These are phyloP conservation scores for Sphaceloma murrayae DNA, from an alignment of 2,329 filamentous ascomycete genomes.

Conservation along the genomic window DNA sequence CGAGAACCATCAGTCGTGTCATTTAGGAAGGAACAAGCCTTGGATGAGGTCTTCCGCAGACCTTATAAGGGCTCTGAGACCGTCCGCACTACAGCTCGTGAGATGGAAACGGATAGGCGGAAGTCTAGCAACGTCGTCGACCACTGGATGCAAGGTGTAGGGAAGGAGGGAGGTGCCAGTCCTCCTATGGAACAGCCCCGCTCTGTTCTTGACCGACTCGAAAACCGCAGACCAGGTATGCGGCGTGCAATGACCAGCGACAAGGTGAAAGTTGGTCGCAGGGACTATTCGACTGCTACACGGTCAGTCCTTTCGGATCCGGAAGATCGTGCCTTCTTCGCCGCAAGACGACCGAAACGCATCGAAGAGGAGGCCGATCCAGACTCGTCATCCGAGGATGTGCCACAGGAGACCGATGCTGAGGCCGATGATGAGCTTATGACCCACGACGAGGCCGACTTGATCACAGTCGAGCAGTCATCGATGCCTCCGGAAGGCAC, in stretches of 20 bases:
- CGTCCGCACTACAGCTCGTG: constrained; percentile 43
- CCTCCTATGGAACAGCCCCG: constrained; percentile 53
- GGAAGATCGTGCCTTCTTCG: constrained; percentile 36
- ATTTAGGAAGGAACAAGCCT: constrained; percentile 76
- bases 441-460: constrained; percentile 54
- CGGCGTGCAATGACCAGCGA: constrained; percentile 40
- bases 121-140: constrained; percentile 75
- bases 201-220: constrained; percentile 49
- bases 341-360: constrained; percentile 31
- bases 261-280: constrained; percentile 25
- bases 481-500: constrained; percentile 10
- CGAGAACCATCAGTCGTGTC: constrained; percentile 82
- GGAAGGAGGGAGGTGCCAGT: constrained; percentile 43
- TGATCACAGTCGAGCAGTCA: constrained; percentile 16
- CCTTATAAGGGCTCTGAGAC: constrained; percentile 52
- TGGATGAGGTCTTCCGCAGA: constrained; percentile 79
- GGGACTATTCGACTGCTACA: constrained; percentile 43
- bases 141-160: constrained; percentile 75
- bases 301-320: constrained; percentile 50
- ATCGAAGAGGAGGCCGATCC: constrained; percentile 39
- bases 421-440: constrained; percentile 87
- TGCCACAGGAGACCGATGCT: constrained; percentile 60
- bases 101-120: constrained; percentile 45
- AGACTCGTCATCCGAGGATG: constrained; percentile 33
- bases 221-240: constrained; percentile 44